Evolutionary conservation across 495 filamentous ascomycete species (phyloP).

Genomic region (Sabuloglossum arenarium): DNA sequence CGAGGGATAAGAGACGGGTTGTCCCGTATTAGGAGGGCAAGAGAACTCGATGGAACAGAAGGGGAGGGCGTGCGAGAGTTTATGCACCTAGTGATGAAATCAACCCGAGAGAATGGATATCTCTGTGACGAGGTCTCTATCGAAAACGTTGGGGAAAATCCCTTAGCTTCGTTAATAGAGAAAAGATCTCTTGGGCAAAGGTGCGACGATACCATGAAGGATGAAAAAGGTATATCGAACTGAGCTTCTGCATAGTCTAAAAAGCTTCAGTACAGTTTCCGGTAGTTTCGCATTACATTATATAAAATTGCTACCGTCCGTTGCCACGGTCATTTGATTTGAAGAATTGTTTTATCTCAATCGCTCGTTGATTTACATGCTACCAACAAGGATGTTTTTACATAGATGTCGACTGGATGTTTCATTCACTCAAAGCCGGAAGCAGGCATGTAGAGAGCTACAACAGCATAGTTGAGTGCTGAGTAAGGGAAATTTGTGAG

Average conservation of each 20-base stretch:
- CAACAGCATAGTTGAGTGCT: neutral
- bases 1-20: constrained; percentile 1
- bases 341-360: neutral
- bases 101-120: neutral
- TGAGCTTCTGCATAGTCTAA: neutral
- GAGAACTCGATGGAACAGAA: neutral
- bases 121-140: neutral
- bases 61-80: constrained; percentile 1
- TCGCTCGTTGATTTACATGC: neutral
- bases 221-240: too few relatives aligned
- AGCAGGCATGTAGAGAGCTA: neutral
- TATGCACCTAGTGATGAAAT: constrained; percentile 1
- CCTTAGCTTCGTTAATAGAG: neutral
- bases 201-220: too few relatives aligned
- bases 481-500: neutral
- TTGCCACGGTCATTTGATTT: neutral
- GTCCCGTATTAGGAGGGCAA: neutral
- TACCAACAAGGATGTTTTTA: neutral
- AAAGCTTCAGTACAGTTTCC: neutral
- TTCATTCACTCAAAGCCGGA: neutral
- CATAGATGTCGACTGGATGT: neutral
- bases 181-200: neutral
- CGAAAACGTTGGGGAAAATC: neutral
- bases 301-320: too few relatives aligned
- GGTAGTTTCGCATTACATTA: neutral